Conservation (phyloP, 345 rosid species). For the Eucalyptus polyanthemos region DNA sequence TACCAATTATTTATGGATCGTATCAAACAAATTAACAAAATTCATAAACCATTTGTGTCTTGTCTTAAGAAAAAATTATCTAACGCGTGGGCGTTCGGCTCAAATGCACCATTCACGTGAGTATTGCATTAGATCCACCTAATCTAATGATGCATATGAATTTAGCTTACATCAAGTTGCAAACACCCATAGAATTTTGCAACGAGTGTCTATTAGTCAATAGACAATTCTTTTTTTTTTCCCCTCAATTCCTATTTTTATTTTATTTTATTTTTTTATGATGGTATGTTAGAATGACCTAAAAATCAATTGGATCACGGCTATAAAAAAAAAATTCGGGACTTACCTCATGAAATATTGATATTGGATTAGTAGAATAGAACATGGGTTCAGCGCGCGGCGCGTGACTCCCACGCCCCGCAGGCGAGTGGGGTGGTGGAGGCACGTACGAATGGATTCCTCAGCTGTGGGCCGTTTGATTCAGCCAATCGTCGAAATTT, state of each 20-base stretch:
- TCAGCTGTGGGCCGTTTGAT: background rate
- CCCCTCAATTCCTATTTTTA: background rate
- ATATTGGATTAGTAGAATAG: background rate
- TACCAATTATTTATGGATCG: background rate
- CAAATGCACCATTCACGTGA: background rate
- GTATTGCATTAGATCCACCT: background rate
- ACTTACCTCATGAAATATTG: background rate
- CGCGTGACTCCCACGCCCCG: background rate
- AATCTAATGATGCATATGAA: background rate
- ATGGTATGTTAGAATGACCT: background rate
- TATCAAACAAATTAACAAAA: fast-evolving
- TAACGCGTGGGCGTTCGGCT: fast-evolving
- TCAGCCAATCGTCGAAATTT: background rate
- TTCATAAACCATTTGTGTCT: fast-evolving
- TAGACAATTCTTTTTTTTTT: background rate
- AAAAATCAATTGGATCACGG: background rate
- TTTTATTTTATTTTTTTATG: background rate
- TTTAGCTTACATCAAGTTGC: background rate
- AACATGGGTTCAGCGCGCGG: background rate
- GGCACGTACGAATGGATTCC: background rate
- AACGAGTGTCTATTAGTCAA: background rate
- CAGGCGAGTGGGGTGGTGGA: background rate
- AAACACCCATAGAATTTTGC: background rate
- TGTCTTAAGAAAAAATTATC: too few species aligned
- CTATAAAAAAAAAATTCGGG: background rate